A percentile compares a stretch with the other conserved stretches of the same genome.
Conservation (phyloP, 441 rosid species). For the Syzygium malaccense region DNA sequence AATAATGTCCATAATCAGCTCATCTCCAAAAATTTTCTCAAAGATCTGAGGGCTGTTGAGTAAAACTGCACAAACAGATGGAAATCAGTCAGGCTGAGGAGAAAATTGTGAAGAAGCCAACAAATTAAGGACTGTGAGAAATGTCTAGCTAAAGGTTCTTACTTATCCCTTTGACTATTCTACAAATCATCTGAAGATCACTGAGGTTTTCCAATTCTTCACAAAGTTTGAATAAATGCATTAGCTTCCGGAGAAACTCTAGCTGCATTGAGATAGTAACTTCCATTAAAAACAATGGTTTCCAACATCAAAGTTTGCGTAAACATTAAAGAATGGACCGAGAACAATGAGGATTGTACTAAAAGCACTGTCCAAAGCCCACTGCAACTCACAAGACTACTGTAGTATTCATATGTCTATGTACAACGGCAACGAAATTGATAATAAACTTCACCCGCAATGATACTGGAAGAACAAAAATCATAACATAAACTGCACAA, state of each 20-base stretch:
- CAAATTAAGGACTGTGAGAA: not conserved
- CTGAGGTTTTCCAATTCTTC: conserved; percentile 88
- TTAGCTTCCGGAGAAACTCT: conserved; percentile 80
- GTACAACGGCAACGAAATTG: not conserved
- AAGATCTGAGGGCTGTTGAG: conserved; percentile 89
- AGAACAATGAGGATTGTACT: not conserved
- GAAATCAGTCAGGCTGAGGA: conserved; percentile 3
- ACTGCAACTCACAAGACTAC: not conserved
- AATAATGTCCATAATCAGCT: conserved; percentile 85
- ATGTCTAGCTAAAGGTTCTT: conserved; percentile 21
- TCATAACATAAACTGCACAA: not conserved
- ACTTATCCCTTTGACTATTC: conserved; percentile 93
- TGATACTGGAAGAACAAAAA: not conserved
- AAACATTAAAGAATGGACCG: not conserved
- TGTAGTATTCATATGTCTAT: not conserved
- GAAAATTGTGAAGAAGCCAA: not conserved
- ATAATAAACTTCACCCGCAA: conserved; percentile 11
- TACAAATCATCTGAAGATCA: conserved; percentile 92
- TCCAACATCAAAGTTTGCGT: not conserved
- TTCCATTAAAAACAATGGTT: not conserved
- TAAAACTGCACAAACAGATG: conserved; percentile 52
- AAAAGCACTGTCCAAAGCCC: not conserved
- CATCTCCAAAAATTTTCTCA: conserved; percentile 93
- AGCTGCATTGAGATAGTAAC: conserved; percentile 46
- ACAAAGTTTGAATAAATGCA: conserved; percentile 77